Evolutionary conservation across 768 basidiomycete species (phyloP).

Genomic region (Termitomyces sp.): DNA sequence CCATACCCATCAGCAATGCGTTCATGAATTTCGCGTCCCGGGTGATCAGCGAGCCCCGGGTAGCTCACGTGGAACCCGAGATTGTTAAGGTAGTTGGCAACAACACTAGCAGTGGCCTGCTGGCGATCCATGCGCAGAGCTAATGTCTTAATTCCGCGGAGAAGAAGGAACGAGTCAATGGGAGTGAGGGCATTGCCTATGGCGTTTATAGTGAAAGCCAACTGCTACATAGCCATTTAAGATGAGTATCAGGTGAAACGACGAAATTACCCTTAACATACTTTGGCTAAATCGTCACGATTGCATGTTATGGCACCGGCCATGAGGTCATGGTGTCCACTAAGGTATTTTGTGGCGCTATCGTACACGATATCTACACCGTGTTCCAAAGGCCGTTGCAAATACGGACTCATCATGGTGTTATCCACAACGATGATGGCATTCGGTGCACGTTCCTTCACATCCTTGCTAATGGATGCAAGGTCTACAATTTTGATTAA

Average conservation of each 20-base stretch:
- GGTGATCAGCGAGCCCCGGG: slow-evolving; percentile 82
- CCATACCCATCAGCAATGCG: slow-evolving; percentile 89
- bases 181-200: slow-evolving; percentile 93
- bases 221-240: slow-evolving; percentile 44
- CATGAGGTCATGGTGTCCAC: slow-evolving; percentile 99
- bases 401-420: slow-evolving; percentile 99
- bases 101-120: slow-evolving; percentile 73
- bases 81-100: slow-evolving; percentile 78
- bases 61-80: slow-evolving; percentile 92
- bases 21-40: slow-evolving; percentile 82
- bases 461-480: slow-evolving; percentile 73
- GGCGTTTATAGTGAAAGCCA: slow-evolving; percentile 89
- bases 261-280: slow-evolving; percentile 20
- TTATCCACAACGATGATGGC: slow-evolving; percentile 92
- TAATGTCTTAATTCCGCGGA: slow-evolving; percentile 94
- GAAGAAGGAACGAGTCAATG: slow-evolving; percentile 93
- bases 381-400: slow-evolving; percentile 91
- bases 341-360: slow-evolving; percentile 95
- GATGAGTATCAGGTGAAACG: slow-evolving; percentile 6
- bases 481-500: slow-evolving; percentile 93
- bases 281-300: slow-evolving; percentile 86
- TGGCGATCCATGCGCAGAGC: slow-evolving; percentile 96
- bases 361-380: slow-evolving; percentile 98
- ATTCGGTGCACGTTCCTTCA: slow-evolving; percentile 76
- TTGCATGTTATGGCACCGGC: slow-evolving; percentile 93